Evolutionary conservation across 768 basidiomycete genomes (phyloP).

Genomic region (Macrolepiota fuliginosa): DNA sequence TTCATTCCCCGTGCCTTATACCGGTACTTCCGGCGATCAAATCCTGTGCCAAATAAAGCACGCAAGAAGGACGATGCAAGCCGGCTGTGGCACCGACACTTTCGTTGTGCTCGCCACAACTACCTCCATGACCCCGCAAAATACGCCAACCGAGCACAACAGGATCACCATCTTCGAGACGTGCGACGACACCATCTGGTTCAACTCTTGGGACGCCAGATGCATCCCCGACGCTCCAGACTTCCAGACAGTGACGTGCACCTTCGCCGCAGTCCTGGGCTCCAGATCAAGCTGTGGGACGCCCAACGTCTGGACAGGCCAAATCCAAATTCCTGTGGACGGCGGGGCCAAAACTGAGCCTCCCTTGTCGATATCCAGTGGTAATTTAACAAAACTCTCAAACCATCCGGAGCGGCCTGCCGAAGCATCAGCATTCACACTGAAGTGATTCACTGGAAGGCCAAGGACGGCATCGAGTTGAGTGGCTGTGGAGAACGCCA

Average conservation of each 20-base stretch:
- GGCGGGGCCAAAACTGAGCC: slow-evolving; percentile 3
- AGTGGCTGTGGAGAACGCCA: no score
- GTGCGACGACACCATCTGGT: slow-evolving; percentile 31
- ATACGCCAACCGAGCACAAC: not conserved
- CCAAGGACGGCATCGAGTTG: slow-evolving; percentile 26
- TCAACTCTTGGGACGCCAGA: slow-evolving; percentile 34
- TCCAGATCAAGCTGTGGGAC: slow-evolving; percentile 29
- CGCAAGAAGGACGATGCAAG: no score
- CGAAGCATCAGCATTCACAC: slow-evolving; percentile 23
- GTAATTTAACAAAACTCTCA: slow-evolving; percentile 22
- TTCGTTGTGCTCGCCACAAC: no score
- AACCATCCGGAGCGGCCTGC: slow-evolving; percentile 31
- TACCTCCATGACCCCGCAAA: no score
- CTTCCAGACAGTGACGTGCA: slow-evolving; percentile 21
- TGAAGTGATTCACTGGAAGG: slow-evolving; percentile 27
- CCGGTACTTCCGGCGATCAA: no score
- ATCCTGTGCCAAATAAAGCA: no score
- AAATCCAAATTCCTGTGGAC: slow-evolving; percentile 16
- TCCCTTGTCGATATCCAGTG: not conserved
- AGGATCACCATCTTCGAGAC: slow-evolving; percentile 28
- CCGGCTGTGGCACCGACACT: no score
- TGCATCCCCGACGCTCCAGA: slow-evolving; percentile 16
- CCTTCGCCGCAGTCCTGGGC: slow-evolving; percentile 30
- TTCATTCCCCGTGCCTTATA: no score
- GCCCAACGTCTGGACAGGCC: slow-evolving; percentile 32